Percentiles rank a stretch among this genome's conserved stretches.
Evolutionary conservation across 345 rosid species (phyloP).

Genomic region (Viola odorata): DNA sequence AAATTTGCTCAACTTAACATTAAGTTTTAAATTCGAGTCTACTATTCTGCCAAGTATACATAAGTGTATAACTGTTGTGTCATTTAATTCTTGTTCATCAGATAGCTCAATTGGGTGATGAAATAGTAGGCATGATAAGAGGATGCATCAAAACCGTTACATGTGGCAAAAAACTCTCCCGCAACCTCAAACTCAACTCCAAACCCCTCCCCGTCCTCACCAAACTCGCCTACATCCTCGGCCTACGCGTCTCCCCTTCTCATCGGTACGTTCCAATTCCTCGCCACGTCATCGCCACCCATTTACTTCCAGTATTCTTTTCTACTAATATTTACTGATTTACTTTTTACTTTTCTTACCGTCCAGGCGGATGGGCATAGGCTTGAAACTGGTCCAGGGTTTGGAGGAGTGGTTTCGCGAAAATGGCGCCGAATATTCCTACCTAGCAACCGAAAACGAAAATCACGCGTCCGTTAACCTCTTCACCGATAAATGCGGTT

Average conservation of each 20-base stretch:
- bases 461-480: conserved; percentile 79
- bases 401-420: conserved; percentile 77
- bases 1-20: too few species aligned
- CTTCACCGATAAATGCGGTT: conserved; percentile 86
- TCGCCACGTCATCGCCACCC: neutral
- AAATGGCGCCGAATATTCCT: conserved; percentile 81
- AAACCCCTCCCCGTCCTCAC: conserved; percentile 53
- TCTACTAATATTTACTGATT: neutral
- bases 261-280: conserved; percentile 41
- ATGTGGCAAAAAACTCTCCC: conserved; percentile 51
- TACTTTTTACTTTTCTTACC: neutral
- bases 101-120: conserved; percentile 81
- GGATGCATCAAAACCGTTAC: conserved; percentile 94
- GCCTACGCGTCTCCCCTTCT: conserved; percentile 87
- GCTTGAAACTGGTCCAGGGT: conserved; percentile 51
- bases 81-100: conserved; percentile 28
- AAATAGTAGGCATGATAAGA: conserved; percentile 83
- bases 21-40: too few species aligned
- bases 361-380: conserved; percentile 89
- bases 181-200: conserved; percentile 22
- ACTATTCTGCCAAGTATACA: too few species aligned
- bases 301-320: neutral
- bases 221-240: conserved; percentile 77
- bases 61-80: neutral
- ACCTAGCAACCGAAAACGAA: conserved; percentile 93